Evolutionary conservation across 345 rosid species (phyloP), one percentile per base, ranked within the genome.

Genomic region (Clausena lansium): DNA sequence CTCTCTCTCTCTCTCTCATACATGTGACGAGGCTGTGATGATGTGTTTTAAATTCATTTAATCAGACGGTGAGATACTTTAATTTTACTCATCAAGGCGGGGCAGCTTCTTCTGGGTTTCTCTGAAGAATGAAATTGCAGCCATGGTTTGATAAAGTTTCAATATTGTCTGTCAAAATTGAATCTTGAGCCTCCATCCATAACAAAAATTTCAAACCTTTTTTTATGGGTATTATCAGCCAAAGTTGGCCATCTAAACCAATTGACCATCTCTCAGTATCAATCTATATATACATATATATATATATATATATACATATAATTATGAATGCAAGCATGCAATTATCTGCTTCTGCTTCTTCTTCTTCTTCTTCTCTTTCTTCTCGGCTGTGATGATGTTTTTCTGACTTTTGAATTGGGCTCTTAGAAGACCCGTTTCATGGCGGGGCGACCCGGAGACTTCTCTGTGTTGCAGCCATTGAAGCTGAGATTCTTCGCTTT

Each of bases 111-210:
- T 66, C 52, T 35, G 72, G 65, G 25, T 57, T 33, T 35, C 9
- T 63, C 14, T 47, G 47, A 13, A 45, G 17, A 45, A 45, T 45
- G 50, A 36, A 36, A 39, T 39, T 76, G 65, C 72, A 66, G 72
- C 72, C 71, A 64, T 50, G 71, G 50, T 22, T 2, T 65, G 33
- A 66, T n/a, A 50, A 65, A 52, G 57, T 52, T 52, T 52, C 57
- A 3, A 52, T 19, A 1, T 52, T 52, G 57, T 17, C 57, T 52
- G 57, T 15, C 22, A 52, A 52, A 64, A 33, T 22, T 59, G 78
- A 75, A 75, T n/a, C 78, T 64, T 52, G 78, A 75, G 78, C 78
- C 70, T 52, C 68, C 68, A 9, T 39, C 24, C 58, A 47, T 13
- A 0, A 70, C 28, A 47, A 15, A n/a, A 70, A 4, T 58, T 13